These are phyloP conservation scores for Lipomyces lipofer DNA, from an alignment of 805 yeast genomes.

Conservation along the genomic window DNA sequence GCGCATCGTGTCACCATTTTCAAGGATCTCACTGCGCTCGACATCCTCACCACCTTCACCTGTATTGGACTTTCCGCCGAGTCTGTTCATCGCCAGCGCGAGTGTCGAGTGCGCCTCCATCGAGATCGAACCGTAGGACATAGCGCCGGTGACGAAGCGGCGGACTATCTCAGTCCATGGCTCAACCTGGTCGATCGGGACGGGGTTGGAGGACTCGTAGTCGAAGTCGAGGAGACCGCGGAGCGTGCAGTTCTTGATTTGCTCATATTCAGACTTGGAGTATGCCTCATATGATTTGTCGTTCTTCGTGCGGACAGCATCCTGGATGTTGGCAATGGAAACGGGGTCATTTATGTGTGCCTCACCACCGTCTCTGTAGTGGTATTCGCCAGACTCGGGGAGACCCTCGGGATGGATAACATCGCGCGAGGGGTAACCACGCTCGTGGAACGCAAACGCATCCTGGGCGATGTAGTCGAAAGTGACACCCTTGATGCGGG, in stretches of 20 bases:
- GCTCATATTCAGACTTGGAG: constrained; percentile 85
- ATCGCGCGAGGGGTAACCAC: constrained; percentile 81
- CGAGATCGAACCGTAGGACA: constrained; percentile 98
- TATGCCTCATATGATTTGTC: constrained; percentile 90
- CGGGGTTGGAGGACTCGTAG: constrained; percentile 64
- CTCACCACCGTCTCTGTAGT: constrained; percentile 99
- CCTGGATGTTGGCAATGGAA: constrained; percentile 93
- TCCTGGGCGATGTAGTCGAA: constrained; percentile 96
- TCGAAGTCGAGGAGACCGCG: constrained; percentile 94
- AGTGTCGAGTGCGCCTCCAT: constrained; percentile 98
- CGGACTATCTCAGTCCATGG: constrained; percentile 99
- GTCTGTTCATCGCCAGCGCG: constrained; percentile 97
- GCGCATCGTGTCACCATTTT: constrained; percentile 95
- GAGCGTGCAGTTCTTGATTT: constrained; percentile 87
- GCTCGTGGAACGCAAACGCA: constrained; percentile 89
- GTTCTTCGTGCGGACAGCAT: constrained; percentile 96
- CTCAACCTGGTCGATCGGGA: constrained; percentile 96
- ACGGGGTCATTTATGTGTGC: constrained; percentile 92
- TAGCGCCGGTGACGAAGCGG: constrained; percentile 98
- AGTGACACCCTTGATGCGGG: constrained; percentile 92
- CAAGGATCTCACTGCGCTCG: constrained; percentile 75
- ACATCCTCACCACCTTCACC: constrained; percentile 99
- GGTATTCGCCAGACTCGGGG: constrained; percentile 96
- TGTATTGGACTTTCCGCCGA: constrained; percentile 96
- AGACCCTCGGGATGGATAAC: constrained; percentile 70